Percentiles rank a stretch among this genome's conserved stretches.
Conservation (phyloP, 2,329 filamentous ascomycete genomes). For the Colletotrichum sojae region DNA sequence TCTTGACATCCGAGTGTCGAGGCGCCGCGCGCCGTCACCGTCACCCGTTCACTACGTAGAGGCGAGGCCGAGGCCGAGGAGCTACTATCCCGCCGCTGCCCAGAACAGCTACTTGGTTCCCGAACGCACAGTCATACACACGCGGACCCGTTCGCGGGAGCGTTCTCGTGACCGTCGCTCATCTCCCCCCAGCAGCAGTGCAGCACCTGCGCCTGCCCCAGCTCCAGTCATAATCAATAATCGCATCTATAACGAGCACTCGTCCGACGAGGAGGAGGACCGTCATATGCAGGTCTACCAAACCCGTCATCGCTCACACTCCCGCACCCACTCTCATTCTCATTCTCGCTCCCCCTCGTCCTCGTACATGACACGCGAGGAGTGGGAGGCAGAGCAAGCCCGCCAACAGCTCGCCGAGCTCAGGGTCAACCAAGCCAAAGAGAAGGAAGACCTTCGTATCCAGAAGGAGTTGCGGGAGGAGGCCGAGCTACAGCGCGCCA, state of each 20-base stretch:
- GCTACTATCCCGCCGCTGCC: slow-evolving; percentile 57
- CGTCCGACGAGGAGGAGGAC: slow-evolving; percentile 58
- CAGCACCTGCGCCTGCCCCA: slow-evolving; percentile 47
- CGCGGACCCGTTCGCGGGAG: slow-evolving; percentile 55
- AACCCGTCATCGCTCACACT: slow-evolving; percentile 47
- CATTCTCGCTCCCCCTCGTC: slow-evolving; percentile 54
- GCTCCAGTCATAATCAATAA: slow-evolving; percentile 72
- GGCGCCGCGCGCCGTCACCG: slow-evolving; percentile 57
- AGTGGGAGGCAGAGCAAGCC: slow-evolving; percentile 56
- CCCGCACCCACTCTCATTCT: slow-evolving; percentile 44
- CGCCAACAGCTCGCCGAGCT: slow-evolving; percentile 62
- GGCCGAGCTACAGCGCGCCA: slow-evolving; percentile 65
- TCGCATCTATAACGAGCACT: slow-evolving; percentile 64
- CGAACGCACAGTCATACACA: slow-evolving; percentile 63
- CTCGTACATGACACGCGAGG: slow-evolving; percentile 58
- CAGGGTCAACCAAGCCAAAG: slow-evolving; percentile 55
- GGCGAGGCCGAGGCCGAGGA: slow-evolving; percentile 53
- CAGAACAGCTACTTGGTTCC: slow-evolving; percentile 57
- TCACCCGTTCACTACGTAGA: slow-evolving; percentile 63
- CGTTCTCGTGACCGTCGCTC: slow-evolving; percentile 64
- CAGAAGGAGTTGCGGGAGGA: slow-evolving; percentile 60
- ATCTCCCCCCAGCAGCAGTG: slow-evolving; percentile 52
- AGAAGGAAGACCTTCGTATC: slow-evolving; percentile 58
- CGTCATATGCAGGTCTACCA: slow-evolving; percentile 49
- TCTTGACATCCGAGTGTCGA: slow-evolving; percentile 63